Base-by-base conservation (phyloP, 257 asterid genomes). In the Solanum piurae region DNA sequence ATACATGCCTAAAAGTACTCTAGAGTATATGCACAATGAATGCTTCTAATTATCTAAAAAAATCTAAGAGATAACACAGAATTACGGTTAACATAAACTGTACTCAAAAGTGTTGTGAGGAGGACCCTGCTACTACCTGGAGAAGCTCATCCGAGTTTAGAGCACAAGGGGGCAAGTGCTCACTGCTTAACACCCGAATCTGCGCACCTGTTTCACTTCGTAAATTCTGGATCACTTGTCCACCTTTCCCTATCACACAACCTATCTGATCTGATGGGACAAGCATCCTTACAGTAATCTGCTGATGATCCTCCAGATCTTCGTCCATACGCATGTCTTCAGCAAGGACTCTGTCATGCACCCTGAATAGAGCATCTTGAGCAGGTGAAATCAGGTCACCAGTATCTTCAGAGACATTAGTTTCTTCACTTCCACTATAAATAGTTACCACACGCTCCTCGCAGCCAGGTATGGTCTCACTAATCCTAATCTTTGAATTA, bases 81-180 rank as follows among this genome's bases (percentile, higher is more conserved):
- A 72, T 79, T 86, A 9, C 9, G 31, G 58, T 40, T 25, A 49
- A 27, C 23, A 80, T 80, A 71, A 52, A 27, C 12, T 37, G 25
- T 86, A 40, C 49, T 33, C 4, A 40, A n/a, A 69, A 38, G 34
- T n/a, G 34, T 38, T n/a, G 36, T 84, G 52, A 34, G 86, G n/a
- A 55, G 86, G 83, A 77, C 52, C 77, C 38, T 11, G 13, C 72
- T 89, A 36, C 29, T 74, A 96, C 99, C 99, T 94, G 98, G 86
- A 96, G 90, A 83, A 96, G 92, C 89, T 95, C 99, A 86, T 96
- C 99, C 20, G 99, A 90, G 87, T 92, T 89, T 83, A 96, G 86
- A 87, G 98, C 98, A 93, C 99, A 96, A 60, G 98, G 98, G 0
- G 99, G 99, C 88, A 96, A 89, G 91, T 96, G 96, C 84, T 94